These are phyloP conservation scores for Podaxis mareebaensis DNA, from an alignment of 768 basidiomycete genomes.

Conservation along the genomic window DNA sequence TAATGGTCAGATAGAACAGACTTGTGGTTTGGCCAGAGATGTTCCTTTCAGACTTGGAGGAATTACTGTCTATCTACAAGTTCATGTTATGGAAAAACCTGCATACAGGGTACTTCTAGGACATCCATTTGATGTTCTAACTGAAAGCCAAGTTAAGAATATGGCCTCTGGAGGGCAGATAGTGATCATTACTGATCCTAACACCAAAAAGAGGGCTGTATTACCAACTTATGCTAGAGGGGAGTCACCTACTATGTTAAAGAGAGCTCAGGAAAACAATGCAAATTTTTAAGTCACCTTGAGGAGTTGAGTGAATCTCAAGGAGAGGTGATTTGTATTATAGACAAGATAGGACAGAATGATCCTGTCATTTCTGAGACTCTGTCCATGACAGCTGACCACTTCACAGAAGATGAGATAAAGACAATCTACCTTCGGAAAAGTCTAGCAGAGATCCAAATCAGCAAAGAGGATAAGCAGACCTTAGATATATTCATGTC, in stretches of 20 bases:
- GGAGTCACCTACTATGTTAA: background rate
- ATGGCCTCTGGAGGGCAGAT: too few species aligned
- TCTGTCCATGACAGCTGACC: too few species aligned
- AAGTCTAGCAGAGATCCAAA: background rate
- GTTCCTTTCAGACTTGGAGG: constrained; percentile 26
- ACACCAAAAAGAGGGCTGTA: constrained; percentile 15
- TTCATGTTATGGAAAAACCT: constrained; percentile 26
- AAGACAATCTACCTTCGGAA: background rate
- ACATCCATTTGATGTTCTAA: constrained; percentile 29
- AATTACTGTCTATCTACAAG: constrained; percentile 26
- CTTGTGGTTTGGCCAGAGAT: constrained; percentile 28
- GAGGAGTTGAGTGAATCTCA: constrained; percentile 14
- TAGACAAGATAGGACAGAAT: background rate
- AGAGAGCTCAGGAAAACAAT: too few species aligned
- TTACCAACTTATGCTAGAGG: constrained; percentile 16
- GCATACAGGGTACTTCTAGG: constrained; percentile 31
- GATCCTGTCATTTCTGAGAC: too few species aligned
- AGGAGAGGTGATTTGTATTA: constrained; percentile 19
- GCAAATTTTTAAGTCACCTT: constrained; percentile 12
- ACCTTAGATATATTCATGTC: background rate
- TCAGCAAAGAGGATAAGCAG: background rate
- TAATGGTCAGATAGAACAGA: constrained; percentile 23
- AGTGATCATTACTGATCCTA: constrained; percentile 27
- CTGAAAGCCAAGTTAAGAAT: too few species aligned
- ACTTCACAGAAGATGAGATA: background rate